Evolutionary conservation across 257 asterid genomes (phyloP).

Genomic region (Datura wrightii): DNA sequence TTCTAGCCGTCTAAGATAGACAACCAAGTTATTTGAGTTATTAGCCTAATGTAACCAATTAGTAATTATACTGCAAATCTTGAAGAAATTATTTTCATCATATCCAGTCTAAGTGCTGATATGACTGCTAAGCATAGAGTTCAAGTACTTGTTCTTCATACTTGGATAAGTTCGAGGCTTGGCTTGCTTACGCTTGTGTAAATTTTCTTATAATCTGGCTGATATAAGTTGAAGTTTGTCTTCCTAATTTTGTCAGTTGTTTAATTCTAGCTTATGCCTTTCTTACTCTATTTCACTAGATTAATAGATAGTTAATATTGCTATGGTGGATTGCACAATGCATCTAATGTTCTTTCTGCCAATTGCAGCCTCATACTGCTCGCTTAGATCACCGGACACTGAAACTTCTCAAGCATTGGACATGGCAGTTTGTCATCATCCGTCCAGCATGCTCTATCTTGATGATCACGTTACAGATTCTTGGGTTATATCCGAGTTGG

Average conservation of each 20-base stretch:
- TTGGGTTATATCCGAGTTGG: slow-evolving; percentile 85
- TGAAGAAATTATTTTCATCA: neutral
- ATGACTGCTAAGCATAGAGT: neutral
- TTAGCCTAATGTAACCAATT: neutral
- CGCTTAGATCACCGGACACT: slow-evolving; percentile 71
- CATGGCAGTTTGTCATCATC: slow-evolving; percentile 87
- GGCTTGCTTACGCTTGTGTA: slow-evolving; percentile 5
- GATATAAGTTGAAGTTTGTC: slow-evolving; percentile 26
- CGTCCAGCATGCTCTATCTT: slow-evolving; percentile 85
- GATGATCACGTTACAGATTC: slow-evolving; percentile 66
- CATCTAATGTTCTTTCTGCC: slow-evolving; percentile 7
- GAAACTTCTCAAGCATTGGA: slow-evolving; percentile 73
- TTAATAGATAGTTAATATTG: neutral
- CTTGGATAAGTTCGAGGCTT: neutral
- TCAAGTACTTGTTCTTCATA: neutral
- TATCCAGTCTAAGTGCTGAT: neutral
- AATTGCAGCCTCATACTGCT: slow-evolving; percentile 70
- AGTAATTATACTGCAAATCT: neutral
- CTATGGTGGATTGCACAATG: neutral
- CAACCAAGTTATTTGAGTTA: neutral
- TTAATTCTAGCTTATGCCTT: neutral
- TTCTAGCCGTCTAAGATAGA: neutral
- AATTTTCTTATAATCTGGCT: neutral
- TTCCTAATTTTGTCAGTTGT: slow-evolving; percentile 23
- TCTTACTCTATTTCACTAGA: neutral